Evolutionary conservation across 225 moss, liverwort and hornwort genomes (phyloP).

Genomic region (Marchantia polymorpha): DNA sequence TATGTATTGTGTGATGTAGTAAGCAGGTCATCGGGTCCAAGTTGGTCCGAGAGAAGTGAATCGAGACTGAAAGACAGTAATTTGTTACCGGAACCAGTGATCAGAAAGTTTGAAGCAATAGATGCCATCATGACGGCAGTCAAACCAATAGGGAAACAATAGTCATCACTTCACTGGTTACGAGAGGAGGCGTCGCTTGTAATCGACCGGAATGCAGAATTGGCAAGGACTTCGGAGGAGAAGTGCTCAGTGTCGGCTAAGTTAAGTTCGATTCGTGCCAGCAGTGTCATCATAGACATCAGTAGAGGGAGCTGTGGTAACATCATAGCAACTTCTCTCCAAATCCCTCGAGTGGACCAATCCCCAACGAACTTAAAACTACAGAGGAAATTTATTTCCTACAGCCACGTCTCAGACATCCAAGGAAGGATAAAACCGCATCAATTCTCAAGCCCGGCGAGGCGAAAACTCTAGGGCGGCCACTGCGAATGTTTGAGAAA

Average conservation of each 20-base stretch:
- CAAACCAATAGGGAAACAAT: conserved; percentile 31
- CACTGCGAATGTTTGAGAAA: conserved; percentile 49
- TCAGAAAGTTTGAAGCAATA: conserved; percentile 22
- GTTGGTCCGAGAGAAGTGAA: too few relatives aligned
- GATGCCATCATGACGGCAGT: conserved; percentile 27
- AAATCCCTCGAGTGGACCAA: not conserved
- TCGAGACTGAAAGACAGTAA: too few relatives aligned
- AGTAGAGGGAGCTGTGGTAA: conserved; percentile 22
- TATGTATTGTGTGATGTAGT: too few relatives aligned
- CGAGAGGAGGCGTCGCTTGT: too few relatives aligned
- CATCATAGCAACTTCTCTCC: conserved; percentile 4
- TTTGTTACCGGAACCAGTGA: conserved; percentile 16
- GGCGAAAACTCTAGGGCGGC: conserved; percentile 47
- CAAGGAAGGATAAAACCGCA: conserved; percentile 35
- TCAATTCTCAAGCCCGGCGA: conserved; percentile 34
- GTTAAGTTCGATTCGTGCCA: conserved; percentile 23
- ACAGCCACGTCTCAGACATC: conserved; percentile 13
- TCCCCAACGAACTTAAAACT: not conserved
- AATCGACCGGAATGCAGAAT: not conserved
- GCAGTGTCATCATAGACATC: conserved; percentile 2
- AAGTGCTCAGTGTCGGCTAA: conserved; percentile 15
- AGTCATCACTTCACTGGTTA: conserved; percentile 23
- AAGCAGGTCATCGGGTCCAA: too few relatives aligned
- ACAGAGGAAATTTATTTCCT: not conserved
- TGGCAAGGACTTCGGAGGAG: not conserved